Percentiles rank a stretch among this genome's conserved stretches.
These are phyloP conservation scores for Oidiodendron maius DNA, from an alignment of 495 filamentous ascomycete species.

Conservation along the genomic window DNA sequence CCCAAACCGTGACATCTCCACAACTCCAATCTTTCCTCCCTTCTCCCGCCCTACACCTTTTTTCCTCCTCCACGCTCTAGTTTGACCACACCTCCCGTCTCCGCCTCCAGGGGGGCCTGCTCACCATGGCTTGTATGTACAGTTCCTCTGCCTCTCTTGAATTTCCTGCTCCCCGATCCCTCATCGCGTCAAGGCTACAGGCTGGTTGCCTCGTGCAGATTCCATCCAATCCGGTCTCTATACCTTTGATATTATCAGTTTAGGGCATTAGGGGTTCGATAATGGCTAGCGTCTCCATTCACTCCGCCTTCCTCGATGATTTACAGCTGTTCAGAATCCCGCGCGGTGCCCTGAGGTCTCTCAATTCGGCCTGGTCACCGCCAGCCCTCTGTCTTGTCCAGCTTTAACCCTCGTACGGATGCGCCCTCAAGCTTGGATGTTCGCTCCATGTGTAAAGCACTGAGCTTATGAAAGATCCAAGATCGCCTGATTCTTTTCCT, in stretches of 20 bases:
- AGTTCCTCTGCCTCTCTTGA: conserved; percentile 9
- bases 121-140: conserved; percentile 41
- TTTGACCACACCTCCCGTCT: conserved; percentile 9
- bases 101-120: conserved; percentile 24
- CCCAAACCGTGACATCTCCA: not conserved
- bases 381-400: conserved; percentile 17
- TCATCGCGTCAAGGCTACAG: conserved; percentile 12
- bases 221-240: conserved; percentile 10
- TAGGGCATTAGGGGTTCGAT: no score
- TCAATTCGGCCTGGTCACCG: conserved; percentile 16
- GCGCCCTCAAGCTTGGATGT: conserved; percentile 14
- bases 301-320: not conserved
- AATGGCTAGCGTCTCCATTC: no score
- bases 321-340: conserved; percentile 2
- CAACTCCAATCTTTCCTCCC: not conserved
- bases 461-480: conserved; percentile 1
- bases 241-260: no score
- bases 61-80: conserved; percentile 9
- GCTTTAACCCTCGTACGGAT: conserved; percentile 15
- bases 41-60: not conserved
- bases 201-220: conserved; percentile 13
- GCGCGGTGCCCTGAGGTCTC: not conserved
- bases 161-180: not conserved
- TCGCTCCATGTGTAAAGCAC: not conserved
- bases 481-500: conserved; percentile 13